A percentile compares a stretch with the other conserved stretches of the same genome.
These are phyloP conservation scores for Trametes punicea DNA, from an alignment of 768 basidiomycete species.

Conservation along the genomic window DNA sequence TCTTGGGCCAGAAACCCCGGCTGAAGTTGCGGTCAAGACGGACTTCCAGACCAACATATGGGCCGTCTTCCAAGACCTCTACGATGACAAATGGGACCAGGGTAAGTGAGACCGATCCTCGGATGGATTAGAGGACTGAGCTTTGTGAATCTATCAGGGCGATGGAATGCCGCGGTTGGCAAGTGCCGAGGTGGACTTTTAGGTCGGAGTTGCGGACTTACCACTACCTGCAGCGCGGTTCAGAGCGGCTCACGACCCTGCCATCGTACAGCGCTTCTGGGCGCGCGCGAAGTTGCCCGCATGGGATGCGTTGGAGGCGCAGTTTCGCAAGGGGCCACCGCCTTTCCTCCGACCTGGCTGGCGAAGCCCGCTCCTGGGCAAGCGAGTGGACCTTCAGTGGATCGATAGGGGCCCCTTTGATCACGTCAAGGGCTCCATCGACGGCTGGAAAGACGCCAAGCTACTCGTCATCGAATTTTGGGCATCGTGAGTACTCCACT, in stretches of 20 bases:
- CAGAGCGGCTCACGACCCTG: slow-evolving; percentile 24
- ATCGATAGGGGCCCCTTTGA: slow-evolving; percentile 27
- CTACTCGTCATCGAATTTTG: slow-evolving; percentile 31
- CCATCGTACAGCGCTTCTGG: slow-evolving; percentile 26
- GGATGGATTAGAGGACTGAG: not conserved
- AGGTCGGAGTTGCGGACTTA: slow-evolving; percentile 3
- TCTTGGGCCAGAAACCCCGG: slow-evolving; percentile 17
- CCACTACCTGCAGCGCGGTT: slow-evolving; percentile 20
- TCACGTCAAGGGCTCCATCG: slow-evolving; percentile 25
- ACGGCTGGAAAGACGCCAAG: slow-evolving; percentile 28
- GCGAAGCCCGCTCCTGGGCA: slow-evolving; percentile 29
- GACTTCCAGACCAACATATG: slow-evolving; percentile 28
- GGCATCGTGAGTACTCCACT: slow-evolving; percentile 31
- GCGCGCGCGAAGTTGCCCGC: slow-evolving; percentile 25
- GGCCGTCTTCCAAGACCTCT: slow-evolving; percentile 28
- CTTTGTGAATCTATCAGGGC: not conserved
- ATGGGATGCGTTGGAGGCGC: slow-evolving; percentile 27
- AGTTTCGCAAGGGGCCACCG: slow-evolving; percentile 29
- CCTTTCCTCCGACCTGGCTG: slow-evolving; percentile 32
- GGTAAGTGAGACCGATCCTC: slow-evolving; percentile 12
- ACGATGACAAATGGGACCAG: slow-evolving; percentile 31
- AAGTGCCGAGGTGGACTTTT: slow-evolving; percentile 1
- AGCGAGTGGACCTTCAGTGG: slow-evolving; percentile 28
- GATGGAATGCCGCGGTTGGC: slow-evolving; percentile 28
- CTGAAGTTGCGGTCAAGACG: slow-evolving; percentile 25